phyloP scores from a whole-genome alignment of 768 basidiomycete genomes.

The Boletus tomentosulus region DNA sequence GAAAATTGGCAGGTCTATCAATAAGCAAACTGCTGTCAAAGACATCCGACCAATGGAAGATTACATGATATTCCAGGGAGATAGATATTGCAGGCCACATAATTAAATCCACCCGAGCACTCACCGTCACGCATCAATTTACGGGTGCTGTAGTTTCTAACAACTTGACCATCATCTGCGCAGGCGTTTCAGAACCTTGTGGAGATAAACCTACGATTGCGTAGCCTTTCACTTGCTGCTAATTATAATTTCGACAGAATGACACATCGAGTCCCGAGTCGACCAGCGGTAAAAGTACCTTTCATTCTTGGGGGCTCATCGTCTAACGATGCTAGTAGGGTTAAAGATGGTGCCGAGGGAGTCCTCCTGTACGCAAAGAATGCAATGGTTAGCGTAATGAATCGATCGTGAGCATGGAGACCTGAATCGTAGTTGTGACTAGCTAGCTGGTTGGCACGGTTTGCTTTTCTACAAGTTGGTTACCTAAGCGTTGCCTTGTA shows the following conservation, averaged over 20 bases:
- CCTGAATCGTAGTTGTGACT: too few relatives aligned
- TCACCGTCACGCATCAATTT: not conserved
- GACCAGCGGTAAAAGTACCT: too few relatives aligned
- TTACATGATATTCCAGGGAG: not conserved
- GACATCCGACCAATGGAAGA: not conserved
- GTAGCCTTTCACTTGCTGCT: not conserved
- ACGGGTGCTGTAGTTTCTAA: not conserved
- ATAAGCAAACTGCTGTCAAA: not conserved
- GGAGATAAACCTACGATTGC: not conserved
- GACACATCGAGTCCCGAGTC: not conserved
- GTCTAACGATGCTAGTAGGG: too few relatives aligned
- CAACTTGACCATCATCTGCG: not conserved
- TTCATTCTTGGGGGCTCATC: too few relatives aligned
- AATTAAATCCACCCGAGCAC: not conserved
- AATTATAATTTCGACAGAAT: not conserved
- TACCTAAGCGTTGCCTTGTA: too few relatives aligned
- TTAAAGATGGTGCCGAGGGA: too few relatives aligned
- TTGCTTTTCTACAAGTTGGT: too few relatives aligned
- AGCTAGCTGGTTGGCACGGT: too few relatives aligned
- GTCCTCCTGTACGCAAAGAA: too few relatives aligned
- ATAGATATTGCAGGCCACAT: not conserved
- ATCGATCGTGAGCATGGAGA: too few relatives aligned
- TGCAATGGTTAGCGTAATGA: too few relatives aligned
- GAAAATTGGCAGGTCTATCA: not conserved
- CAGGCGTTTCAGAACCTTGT: not conserved